Percentiles rank a stretch among this genome's conserved stretches.
These are phyloP conservation scores for Jamesozyma piceae DNA, from an alignment of 805 yeast genomes.

Conservation along the genomic window DNA sequence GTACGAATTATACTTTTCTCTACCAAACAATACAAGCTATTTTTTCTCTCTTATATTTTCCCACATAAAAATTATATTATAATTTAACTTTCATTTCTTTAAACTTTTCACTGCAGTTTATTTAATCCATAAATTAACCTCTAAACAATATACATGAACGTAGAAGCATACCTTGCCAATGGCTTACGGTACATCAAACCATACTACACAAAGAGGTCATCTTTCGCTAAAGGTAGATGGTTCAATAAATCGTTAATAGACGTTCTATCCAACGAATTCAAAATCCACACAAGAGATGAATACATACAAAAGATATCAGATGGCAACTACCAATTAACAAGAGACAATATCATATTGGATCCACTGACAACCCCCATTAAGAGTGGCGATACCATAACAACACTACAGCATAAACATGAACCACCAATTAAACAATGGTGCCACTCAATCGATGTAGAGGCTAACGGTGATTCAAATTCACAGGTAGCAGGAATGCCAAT, in stretches of 20 bases:
- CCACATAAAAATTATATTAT: no score
- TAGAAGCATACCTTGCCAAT: constrained; percentile 10
- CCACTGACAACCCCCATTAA: constrained; percentile 10
- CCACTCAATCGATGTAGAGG: constrained; percentile 3
- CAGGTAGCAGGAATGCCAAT: constrained; percentile 43
- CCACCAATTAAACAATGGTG: constrained; percentile 57
- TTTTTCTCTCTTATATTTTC: no score
- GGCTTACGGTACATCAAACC: constrained; percentile 37
- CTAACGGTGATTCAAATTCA: constrained; percentile 6
- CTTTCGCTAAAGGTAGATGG: constrained; percentile 41
- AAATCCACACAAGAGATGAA: constrained; percentile 16
- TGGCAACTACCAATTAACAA: constrained; percentile 15
- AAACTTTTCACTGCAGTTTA: no score
- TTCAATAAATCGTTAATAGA: constrained; percentile 31
- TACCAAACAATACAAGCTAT: no score
- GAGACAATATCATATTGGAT: constrained; percentile 12
- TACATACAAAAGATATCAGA: constrained; percentile 12
- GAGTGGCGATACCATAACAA: constrained; percentile 22
- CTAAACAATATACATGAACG: no score
- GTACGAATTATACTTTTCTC: no score
- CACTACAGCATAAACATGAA: constrained; percentile 67
- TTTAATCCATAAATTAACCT: no score
- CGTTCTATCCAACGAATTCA: constrained; percentile 34
- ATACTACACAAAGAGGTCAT: constrained; percentile 30
- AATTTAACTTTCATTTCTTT: no score